Base-by-base conservation (phyloP, 208 protist genomes). In the Crithidia acanthocephali region DNA sequence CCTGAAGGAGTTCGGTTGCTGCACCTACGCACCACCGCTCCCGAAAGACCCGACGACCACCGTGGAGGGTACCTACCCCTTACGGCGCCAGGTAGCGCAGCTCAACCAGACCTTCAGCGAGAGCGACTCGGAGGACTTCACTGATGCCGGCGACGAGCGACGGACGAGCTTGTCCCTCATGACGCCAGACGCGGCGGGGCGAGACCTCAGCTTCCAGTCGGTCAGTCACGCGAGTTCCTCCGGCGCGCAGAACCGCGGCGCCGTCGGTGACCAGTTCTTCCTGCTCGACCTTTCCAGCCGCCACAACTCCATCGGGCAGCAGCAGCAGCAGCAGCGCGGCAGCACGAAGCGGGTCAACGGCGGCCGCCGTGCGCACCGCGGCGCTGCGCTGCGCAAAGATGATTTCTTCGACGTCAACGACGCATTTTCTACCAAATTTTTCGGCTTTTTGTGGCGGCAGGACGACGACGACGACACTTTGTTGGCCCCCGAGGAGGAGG, bases 21-120 rank as follows among this genome's bases (percentile, higher is more conserved):
- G 86, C 75, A 89, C 86, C 27, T 95, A 95, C 57, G 66, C 86
- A 8, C 91, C 91, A 9, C 91, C 87, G 16, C 80, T 92, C 56
- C 83, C 88, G 7, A 83, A 81, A 40, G 81, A 93, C 53, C 85
- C 82, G 0, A 81, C 70, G 60, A 88, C 79, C 22, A 90, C 83
- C 11, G 74, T 60, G 52, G 74, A 45, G 22, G 72, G 45, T 60
- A 78, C 72, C 48, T 82, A 58, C 56, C 58, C 48, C 18, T 40
- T 55, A 51, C 76, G 63, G 56, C 65, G 71, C 5, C 56, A 71
- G 32, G 22, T 52, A 7, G 53, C 22, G 2, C 62, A 64, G n/a
- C 68, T 80, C 6, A 70, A 42, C 59, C 52, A 52, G 22, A 68
- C 32, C 32, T 52, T 70, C 58, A 75, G 37, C 32, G 57, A 52